Conservation (phyloP, 805 yeast species). For the Ogataea glucozyma region DNA sequence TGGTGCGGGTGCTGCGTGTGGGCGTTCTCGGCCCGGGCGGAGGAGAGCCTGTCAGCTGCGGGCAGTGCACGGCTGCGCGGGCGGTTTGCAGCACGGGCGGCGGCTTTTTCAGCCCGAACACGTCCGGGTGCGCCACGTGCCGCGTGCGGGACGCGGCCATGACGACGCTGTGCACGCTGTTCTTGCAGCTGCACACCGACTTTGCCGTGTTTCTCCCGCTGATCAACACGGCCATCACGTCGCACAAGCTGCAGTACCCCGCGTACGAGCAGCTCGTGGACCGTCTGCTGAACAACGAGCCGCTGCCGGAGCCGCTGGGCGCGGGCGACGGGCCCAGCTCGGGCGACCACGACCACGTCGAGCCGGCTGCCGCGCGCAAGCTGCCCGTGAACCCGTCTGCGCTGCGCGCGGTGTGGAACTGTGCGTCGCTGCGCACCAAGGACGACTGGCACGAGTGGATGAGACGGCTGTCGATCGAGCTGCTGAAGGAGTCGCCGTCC, state of each 20-base stretch:
- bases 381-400: slow-evolving; percentile 66
- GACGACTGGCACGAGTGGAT: slow-evolving; percentile 99
- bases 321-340: slow-evolving; percentile 46
- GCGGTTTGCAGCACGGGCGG: too few relatives aligned
- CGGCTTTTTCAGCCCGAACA: too few relatives aligned
- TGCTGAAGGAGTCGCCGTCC: slow-evolving; percentile 89
- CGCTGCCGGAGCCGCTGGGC: slow-evolving; percentile 77
- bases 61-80: too few relatives aligned
- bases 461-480: slow-evolving; percentile 77
- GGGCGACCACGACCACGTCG: slow-evolving; percentile 59
- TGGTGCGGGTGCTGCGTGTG: slow-evolving; percentile 73
- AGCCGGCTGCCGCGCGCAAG: slow-evolving; percentile 68
- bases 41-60: too few relatives aligned
- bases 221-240: slow-evolving; percentile 64
- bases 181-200: slow-evolving; percentile 81
- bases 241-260: slow-evolving; percentile 65
- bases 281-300: slow-evolving; percentile 78
- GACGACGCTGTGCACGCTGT: slow-evolving; percentile 75
- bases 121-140: too few relatives aligned
- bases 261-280: slow-evolving; percentile 80
- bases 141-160: slow-evolving; percentile 63
- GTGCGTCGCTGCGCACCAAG: slow-evolving; percentile 80
- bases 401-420: slow-evolving; percentile 87
- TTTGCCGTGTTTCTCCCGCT: slow-evolving; percentile 85
- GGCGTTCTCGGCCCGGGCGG: slow-evolving; percentile 46